Percentiles rank a stretch among this genome's conserved stretches.
phyloP scores from a whole-genome alignment of 768 basidiomycete genomes.

The Podaxis pistillaris region DNA sequence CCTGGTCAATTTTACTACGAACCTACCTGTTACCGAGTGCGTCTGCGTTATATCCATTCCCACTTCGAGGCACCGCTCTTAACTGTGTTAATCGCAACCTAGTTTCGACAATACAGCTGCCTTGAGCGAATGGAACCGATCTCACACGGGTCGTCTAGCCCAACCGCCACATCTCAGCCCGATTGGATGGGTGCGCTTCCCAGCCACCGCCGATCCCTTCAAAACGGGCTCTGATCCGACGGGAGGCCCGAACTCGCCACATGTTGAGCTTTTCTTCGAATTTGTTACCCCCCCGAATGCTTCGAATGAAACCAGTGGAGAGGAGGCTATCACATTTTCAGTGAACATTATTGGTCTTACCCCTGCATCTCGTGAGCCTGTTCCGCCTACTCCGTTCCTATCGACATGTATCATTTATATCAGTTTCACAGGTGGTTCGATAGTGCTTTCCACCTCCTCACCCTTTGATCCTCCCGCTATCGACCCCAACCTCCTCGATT shows the following conservation, averaged over 20 bases:
- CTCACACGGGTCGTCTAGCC: conserved; percentile 7
- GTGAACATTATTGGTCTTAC: not conserved
- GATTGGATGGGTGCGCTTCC: conserved; percentile 12
- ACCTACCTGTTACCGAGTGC: not conserved
- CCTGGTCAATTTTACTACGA: not conserved
- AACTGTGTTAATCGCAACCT: not conserved
- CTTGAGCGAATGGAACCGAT: not conserved
- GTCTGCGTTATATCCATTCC: not conserved
- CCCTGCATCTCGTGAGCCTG: not conserved
- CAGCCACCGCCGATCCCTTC: conserved; percentile 5
- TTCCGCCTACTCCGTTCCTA: not conserved
- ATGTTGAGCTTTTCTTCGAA: not conserved
- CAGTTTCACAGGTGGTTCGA: conserved; percentile 14
- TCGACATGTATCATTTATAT: not conserved
- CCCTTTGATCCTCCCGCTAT: conserved; percentile 14
- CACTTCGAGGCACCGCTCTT: not conserved
- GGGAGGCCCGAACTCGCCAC: not conserved
- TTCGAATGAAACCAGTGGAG: not conserved
- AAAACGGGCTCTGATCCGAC: conserved; percentile 10
- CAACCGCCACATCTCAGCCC: not conserved
- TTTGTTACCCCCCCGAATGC: not conserved
- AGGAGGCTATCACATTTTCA: not conserved
- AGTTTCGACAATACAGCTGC: not conserved
- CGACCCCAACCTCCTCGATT: conserved; percentile 12
- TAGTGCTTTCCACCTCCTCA: conserved; percentile 8